Evolutionary conservation across 129 eudicot genomes (phyloP).

Genomic region (Heracleum sosnowskyi): DNA sequence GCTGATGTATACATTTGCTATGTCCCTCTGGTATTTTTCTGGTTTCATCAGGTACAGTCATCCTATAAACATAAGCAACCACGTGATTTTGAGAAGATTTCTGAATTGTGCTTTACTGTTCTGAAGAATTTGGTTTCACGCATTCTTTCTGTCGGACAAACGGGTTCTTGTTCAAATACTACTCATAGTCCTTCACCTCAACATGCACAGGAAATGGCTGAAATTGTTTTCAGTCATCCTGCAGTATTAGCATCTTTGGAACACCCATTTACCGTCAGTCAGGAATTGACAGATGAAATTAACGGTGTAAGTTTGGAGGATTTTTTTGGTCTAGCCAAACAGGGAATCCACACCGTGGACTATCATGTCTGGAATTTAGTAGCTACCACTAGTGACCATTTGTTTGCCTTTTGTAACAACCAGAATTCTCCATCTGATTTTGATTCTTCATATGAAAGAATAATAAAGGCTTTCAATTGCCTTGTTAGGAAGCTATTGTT

Average conservation of each 20-base stretch:
- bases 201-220: conserved; percentile 40
- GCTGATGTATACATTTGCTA: conserved; percentile 39
- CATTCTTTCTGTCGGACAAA: conserved; percentile 16
- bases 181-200: conserved; percentile 14
- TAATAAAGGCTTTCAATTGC: conserved; percentile 24
- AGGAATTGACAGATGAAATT: conserved; percentile 33
- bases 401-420: conserved; percentile 18
- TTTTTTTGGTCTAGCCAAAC: conserved; percentile 37
- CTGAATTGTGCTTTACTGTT: conserved; percentile 49
- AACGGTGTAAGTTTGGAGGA: conserved; percentile 27
- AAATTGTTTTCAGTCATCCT: conserved; percentile 68
- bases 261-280: conserved; percentile 33
- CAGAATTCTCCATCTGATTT: conserved; percentile 10
- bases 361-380: conserved; percentile 42
- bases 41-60: conserved; percentile 40
- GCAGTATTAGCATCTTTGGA: conserved; percentile 40
- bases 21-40: conserved; percentile 57
- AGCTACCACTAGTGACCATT: conserved; percentile 30
- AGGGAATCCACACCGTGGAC: conserved; percentile 49
- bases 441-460: conserved; percentile 20
- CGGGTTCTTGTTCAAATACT: conserved; percentile 8
- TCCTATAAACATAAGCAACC: conserved; percentile 34
- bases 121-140: conserved; percentile 41
- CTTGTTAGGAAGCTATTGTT: conserved; percentile 40
- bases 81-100: conserved; percentile 37